phyloP scores from a whole-genome alignment of 345 rosid genomes.

The Pistacia atlantica region DNA sequence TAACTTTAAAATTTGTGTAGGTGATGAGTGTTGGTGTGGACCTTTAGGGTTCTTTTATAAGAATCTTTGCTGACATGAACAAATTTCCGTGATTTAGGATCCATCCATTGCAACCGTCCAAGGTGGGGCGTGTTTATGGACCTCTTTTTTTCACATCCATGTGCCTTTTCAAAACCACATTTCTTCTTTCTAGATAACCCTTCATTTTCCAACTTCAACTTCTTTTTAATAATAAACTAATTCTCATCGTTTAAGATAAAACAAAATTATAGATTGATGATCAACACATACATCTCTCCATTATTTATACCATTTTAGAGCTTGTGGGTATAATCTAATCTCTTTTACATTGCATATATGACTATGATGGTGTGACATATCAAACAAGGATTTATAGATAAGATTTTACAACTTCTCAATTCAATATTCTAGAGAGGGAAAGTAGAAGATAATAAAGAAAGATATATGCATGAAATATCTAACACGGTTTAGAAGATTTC shows the following conservation, averaged over 20 bases:
- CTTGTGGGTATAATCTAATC: no score
- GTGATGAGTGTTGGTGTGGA: neutral
- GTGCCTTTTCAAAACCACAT: neutral
- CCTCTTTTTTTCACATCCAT: neutral
- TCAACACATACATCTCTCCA: no score
- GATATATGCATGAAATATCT: neutral
- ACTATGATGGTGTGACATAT: neutral
- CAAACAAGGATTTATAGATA: slow-evolving; percentile 6
- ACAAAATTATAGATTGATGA: no score
- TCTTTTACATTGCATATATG: no score
- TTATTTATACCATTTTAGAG: no score
- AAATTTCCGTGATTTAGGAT: slow-evolving; percentile 43
- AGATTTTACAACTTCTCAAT: neutral
- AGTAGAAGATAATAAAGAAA: neutral
- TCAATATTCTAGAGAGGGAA: neutral
- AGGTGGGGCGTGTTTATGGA: slow-evolving; percentile 16
- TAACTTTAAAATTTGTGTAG: no score
- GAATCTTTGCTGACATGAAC: slow-evolving; percentile 25
- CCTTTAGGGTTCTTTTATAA: neutral
- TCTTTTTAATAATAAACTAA: neutral
- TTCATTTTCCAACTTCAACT: neutral
- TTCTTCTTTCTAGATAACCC: neutral
- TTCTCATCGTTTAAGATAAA: no score
- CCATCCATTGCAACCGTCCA: slow-evolving; percentile 26
- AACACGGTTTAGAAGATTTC: neutral